Evolutionary conservation across 2,329 filamentous ascomycete genomes (phyloP).

Genomic region (Phialophora tarda): DNA sequence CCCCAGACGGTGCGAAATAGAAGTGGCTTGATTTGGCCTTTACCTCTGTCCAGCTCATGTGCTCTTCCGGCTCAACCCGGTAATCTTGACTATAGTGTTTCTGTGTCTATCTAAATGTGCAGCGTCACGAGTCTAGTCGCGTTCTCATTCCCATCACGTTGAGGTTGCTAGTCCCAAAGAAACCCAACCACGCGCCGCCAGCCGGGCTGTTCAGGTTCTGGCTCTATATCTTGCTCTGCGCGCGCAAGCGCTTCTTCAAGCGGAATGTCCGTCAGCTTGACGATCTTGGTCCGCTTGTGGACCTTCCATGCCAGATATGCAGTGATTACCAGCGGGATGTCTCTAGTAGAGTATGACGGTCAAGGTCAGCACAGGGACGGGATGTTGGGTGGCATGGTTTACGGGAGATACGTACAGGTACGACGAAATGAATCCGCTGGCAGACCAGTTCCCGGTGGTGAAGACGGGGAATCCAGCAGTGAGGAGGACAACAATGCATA

Average conservation of each 20-base stretch:
- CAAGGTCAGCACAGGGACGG: background rate
- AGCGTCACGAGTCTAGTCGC: too few relatives aligned
- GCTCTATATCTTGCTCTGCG: slow-evolving; percentile 46
- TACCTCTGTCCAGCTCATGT: too few relatives aligned
- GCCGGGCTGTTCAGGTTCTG: slow-evolving; percentile 19
- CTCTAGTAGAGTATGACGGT: slow-evolving; percentile 48
- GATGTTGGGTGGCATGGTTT: background rate
- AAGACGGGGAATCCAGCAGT: slow-evolving; percentile 72
- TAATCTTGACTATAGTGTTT: background rate
- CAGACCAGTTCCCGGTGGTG: slow-evolving; percentile 63
- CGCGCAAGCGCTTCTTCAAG: slow-evolving; percentile 60
- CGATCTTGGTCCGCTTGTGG: slow-evolving; percentile 65
- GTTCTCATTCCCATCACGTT: background rate
- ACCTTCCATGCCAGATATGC: slow-evolving; percentile 70
- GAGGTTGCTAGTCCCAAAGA: slow-evolving; percentile 34
- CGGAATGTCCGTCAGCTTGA: slow-evolving; percentile 59
- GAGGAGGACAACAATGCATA: slow-evolving; percentile 68
- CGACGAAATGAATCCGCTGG: slow-evolving; percentile 64
- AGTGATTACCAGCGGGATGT: slow-evolving; percentile 64
- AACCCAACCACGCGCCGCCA: slow-evolving; percentile 34
- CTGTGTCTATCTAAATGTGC: background rate
- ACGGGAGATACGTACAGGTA: slow-evolving; percentile 60
- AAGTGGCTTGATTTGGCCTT: too few relatives aligned
- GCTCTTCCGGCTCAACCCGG: background rate
- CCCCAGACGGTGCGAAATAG: too few relatives aligned